These are phyloP conservation scores for Trichocomaceae sp. DNA, from an alignment of 2,329 filamentous ascomycete species.

Conservation along the genomic window DNA sequence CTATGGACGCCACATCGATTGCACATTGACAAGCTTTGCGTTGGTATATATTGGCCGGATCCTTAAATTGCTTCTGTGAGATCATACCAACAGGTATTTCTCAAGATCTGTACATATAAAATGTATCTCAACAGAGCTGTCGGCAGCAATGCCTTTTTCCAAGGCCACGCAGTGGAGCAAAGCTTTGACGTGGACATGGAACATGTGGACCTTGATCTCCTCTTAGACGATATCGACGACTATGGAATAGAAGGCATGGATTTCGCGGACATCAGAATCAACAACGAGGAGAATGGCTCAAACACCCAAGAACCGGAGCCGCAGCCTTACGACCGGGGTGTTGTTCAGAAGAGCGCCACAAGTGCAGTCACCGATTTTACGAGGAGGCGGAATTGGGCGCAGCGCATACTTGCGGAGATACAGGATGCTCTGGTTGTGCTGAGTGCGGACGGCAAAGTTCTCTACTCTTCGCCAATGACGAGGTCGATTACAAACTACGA, in stretches of 20 bases:
- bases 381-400: conserved; percentile 71
- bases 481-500: conserved; percentile 69
- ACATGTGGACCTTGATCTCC: conserved; percentile 6
- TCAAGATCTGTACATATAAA: conserved; percentile 2
- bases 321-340: neutral
- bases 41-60: neutral
- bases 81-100: neutral
- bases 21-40: neutral
- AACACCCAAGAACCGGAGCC: conserved; percentile 3
- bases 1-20: neutral
- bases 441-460: conserved; percentile 73
- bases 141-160: neutral
- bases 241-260: conserved; percentile 1
- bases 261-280: conserved; percentile 1
- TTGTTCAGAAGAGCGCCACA: conserved; percentile 7
- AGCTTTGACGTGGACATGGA: conserved; percentile 11
- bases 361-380: conserved; percentile 61
- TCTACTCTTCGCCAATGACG: conserved; percentile 78
- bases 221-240: conserved; percentile 10
- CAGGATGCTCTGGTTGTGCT: conserved; percentile 84
- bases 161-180: neutral
- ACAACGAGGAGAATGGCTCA: neutral
- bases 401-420: conserved; percentile 81
- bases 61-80: neutral
- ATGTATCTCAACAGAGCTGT: conserved; percentile 8